Conservation (phyloP, 1,139 yeast species). For the Kodamaea anthophila region DNA sequence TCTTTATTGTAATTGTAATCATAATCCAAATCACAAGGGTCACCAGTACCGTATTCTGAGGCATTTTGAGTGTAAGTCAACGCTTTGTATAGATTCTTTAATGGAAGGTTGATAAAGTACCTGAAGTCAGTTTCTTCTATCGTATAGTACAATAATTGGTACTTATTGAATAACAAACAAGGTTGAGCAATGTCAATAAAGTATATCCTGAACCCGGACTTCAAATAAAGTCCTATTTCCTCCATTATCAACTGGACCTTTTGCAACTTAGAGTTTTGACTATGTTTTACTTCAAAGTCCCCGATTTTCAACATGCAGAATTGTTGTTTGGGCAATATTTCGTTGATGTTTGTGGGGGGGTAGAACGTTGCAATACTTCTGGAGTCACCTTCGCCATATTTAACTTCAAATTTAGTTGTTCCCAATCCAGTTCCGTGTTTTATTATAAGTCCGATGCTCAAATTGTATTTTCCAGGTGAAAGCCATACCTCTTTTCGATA, state of each 20-base stretch:
- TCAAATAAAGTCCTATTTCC: conserved; percentile 52
- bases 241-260: conserved; percentile 48
- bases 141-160: conserved; percentile 36
- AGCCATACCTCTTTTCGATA: conserved; percentile 42
- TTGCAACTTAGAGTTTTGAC: conserved; percentile 12
- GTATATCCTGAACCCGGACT: conserved; percentile 52
- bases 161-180: conserved; percentile 38
- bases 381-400: conserved; percentile 18
- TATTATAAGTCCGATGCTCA: conserved; percentile 47
- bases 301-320: conserved; percentile 51
- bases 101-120: conserved; percentile 37
- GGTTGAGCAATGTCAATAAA: conserved; percentile 51
- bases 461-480: conserved; percentile 48
- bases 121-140: conserved; percentile 38
- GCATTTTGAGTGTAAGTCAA: conserved; percentile 32
- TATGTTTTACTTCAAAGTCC: conserved; percentile 27
- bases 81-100: conserved; percentile 40
- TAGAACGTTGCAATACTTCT: conserved; percentile 33
- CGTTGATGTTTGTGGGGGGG: conserved; percentile 55
- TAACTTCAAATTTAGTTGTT: conserved; percentile 50
- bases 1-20: conserved; percentile 18
- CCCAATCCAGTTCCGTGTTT: conserved; percentile 53
- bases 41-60: conserved; percentile 27
- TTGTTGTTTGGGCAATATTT: conserved; percentile 48
- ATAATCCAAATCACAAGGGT: conserved; percentile 21